Base-by-base conservation (phyloP, 192 early-diverging fungal genomes). In the Haplosporangium gracile region DNA sequence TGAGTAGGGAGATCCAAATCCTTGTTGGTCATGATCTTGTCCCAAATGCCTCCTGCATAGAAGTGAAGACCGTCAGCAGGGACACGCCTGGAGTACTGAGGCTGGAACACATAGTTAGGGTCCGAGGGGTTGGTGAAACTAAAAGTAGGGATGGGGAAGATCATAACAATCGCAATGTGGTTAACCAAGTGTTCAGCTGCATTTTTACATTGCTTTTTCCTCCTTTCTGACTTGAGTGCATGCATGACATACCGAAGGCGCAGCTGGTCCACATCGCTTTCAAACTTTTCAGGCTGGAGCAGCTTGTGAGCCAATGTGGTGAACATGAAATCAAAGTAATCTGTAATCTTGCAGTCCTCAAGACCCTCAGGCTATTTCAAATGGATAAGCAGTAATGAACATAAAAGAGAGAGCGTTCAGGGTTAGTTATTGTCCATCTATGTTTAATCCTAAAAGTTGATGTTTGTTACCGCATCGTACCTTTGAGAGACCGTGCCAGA, bases 1-100 rank as follows among this genome's bases (percentile, higher is more conserved):
- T 99, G 99, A 8, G 98, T 99, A 7, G 99, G 99, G 47, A 99
- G 91, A 91, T 99, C 99, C 75, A 99, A 90, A 78, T 99, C 99
- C 76, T 96, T 95, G 90, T 98, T 99, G 88, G 94, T 93, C 75
- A 96, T 91, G 63, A 99, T 98, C 90, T 97, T 97, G 70, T 97
- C 97, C 99, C 99, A 99, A 60, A 99, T 96, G 47, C 94, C 88
- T 76, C 95, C 91, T 8, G 97, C 97, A 90, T 98, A 99, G 57
- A 95, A 90, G 42, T 96, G 94, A 87, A 99, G 96, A 57, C 99
- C 99, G 60, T 99, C 99, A 4, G 96, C 97, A 24, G 99, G 99
- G 72, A 99, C 97, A 68, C 95, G 93, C 76, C 96, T 97, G 75
- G 96, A 95, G 83, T 98, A 98, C 49, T 91, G 85, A 32, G 95